Base-by-base conservation (phyloP, 129 eudicot genomes). In the Centella asiatica region DNA sequence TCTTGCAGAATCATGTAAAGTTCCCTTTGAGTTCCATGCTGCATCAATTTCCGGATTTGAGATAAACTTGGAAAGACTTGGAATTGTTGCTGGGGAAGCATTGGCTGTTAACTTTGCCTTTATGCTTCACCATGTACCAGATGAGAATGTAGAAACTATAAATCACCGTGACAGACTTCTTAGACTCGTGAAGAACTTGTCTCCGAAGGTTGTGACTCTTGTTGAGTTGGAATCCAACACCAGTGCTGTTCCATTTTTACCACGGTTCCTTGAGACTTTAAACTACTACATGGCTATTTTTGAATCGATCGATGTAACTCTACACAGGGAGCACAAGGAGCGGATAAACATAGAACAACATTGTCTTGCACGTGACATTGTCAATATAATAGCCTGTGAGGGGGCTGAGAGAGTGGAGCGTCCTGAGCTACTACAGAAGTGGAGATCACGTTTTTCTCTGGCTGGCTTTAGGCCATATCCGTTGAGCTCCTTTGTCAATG, bases 41-140 rank as follows among this genome's bases (percentile, higher is more conserved):
- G 69, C 73, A 20, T 10, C 62, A 14, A 50, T 79, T 51, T 62
- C 59, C n/a, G 85, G 76, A 26, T 63, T 73, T 8, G 62, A 78
- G 1, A 17, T 79, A 4, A 61, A 77, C 28, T 4, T 65, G 2
- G 27, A 42, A 13, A 68, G 69, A 45, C 80, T 83, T 10, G 57
- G 40, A n/a, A 15, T 83, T 53, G 59, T 34, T 2, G 78, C 81
- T 1, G 86, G 85, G 18, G 89, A 78, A 73, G 67, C 83, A 10
- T 34, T 83, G 37, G 89, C 80, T 0, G 89, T 79, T 47, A 83
- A 83, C 31, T 83, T 83, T 23, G 75, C 83, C 18, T 67, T 76
- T 29, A 67, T 52, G 73, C 78, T 83, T 24, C 89, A 83, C 69
- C 89, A 83, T 74, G 68, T 83, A 72, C 85, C 89, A 19, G 89